Evolutionary conservation across 331 rosid genomes (phyloP), one percentile per base, ranked within the genome.

Genomic region (Quercus tomentella): DNA sequence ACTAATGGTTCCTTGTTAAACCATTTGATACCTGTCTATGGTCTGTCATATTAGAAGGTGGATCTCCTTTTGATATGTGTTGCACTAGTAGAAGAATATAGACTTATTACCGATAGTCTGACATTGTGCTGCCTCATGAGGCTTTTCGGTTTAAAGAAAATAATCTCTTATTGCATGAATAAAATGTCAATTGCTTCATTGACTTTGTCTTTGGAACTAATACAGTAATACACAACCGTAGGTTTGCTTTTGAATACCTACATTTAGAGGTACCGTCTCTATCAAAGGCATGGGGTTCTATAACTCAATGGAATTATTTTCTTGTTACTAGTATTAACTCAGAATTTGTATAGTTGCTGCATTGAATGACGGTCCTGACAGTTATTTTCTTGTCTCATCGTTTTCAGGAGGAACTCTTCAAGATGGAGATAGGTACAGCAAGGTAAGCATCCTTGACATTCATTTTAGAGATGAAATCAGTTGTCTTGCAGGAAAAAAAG

Each of bases 341-440:
- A 41, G 25, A 72, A 78, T 78, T 58, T 4, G 80, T 51, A 26
- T 41, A 25, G 58, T 57, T 79, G 55, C 72, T 41, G 22, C 69
- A 57, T 10, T 45, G 5, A 62, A 37, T 4, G 65, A 43, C 8
- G 52, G 17, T 81, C 26, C 69, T 76, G 71, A 82, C 28, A n/a
- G 56, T 72, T 60, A 6, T 51, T 23, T 63, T 75, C 56, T 76
- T 79, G 49, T 66, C 67, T 30, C 43, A 5, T 70, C 33, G 28
- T 81, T 85, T 67, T 28, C 82, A 85, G 88, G 79, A 76, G 79
- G 58, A 79, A 74, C 76, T 70, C 78, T 74, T 78, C 70, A 45
- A 73, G 70, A 94, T 90, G 97, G 91, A 94, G 77, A 84, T 89
- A 69, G 82, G 86, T 65, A 79, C 81, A 61, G 78, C 81, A 71